Base-by-base conservation (phyloP, 1,139 yeast genomes). In the Schwanniomyces etchellsii region DNA sequence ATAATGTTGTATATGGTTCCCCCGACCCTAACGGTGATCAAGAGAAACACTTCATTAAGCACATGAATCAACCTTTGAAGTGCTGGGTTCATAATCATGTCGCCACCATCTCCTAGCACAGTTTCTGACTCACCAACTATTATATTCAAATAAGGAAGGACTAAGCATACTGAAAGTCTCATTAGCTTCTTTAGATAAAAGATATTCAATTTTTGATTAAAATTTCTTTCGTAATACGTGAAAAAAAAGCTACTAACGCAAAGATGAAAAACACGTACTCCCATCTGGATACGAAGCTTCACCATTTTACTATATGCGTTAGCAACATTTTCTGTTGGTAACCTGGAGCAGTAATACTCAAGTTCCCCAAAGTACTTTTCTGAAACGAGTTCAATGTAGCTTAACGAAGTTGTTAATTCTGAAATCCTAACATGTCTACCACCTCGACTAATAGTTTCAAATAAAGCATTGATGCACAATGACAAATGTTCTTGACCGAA, bases 231-330 rank as follows among this genome's bases (percentile, higher is more conserved):
- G 33, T 55, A 63, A 35, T 56, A 54, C 18, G 55, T 40, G 34
- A 52, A 48, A n/a, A 65, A 43, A 35, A 55, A 57, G 31, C 55
- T 56, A 34, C 56, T 47, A 7, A 62, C 42, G n/a, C 60, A 47
- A 28, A 56, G 36, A 29, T 55, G 42, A 31, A 64, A 55, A 3
- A 50, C 33, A 28, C 50, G 44, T 47, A 41, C 15, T 56, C 26
- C 27, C 39, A 43, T 20, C 37, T 30, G 43, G 29, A 15, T 29
- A 39, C 11, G 6, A 11, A 23, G 7, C 12, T 23, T 23, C 12
- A 23, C 6, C n/a, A n/a, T n/a, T n/a, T n/a, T n/a, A n/a, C n/a
- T n/a, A n/a, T n/a, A n/a, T n/a, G n/a, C n/a, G n/a, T n/a, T n/a
- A n/a, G n/a, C n/a, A n/a, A n/a, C n/a, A n/a, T n/a, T n/a, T n/a